These are phyloP conservation scores for Gossypium gossypioides DNA, from an alignment of 441 rosid species.

Conservation along the genomic window DNA sequence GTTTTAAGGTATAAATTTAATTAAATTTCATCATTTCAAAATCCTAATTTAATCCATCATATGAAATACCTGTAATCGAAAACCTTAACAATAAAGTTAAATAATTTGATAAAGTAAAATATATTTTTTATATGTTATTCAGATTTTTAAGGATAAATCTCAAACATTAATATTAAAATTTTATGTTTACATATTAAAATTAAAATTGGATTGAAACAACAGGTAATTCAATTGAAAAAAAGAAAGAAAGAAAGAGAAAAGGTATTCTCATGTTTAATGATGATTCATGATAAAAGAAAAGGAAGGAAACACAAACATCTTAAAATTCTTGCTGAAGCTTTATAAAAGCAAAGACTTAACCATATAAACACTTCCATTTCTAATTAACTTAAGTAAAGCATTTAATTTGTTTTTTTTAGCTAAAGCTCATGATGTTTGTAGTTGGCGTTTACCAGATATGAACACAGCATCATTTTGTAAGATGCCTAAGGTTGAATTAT, in stretches of 20 bases:
- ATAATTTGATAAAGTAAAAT: not conserved
- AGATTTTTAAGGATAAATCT: too few species aligned
- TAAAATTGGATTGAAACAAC: not conserved
- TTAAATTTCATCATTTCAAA: not conserved
- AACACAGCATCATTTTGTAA: not conserved
- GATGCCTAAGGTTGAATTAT: not conserved
- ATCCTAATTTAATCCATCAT: not conserved
- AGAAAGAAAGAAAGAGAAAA: not conserved
- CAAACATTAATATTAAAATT: too few species aligned
- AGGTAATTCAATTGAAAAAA: not conserved
- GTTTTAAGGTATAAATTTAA: too few species aligned
- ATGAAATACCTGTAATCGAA: not conserved
- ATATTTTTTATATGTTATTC: too few species aligned
- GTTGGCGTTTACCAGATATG: not conserved
- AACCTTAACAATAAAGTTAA: not conserved
- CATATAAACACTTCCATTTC: not conserved
- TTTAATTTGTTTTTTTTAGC: not conserved
- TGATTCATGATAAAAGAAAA: not conserved
- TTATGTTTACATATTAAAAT: too few species aligned
- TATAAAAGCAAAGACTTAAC: constrained; percentile 3
- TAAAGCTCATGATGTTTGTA: not conserved
- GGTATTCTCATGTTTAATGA: not conserved
- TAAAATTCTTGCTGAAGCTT: not conserved
- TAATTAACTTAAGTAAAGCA: not conserved
- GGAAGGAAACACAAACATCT: not conserved